Evolutionary conservation across 2,329 filamentous ascomycete genomes (phyloP).

Genomic region (Ceratocystis colombiana): DNA sequence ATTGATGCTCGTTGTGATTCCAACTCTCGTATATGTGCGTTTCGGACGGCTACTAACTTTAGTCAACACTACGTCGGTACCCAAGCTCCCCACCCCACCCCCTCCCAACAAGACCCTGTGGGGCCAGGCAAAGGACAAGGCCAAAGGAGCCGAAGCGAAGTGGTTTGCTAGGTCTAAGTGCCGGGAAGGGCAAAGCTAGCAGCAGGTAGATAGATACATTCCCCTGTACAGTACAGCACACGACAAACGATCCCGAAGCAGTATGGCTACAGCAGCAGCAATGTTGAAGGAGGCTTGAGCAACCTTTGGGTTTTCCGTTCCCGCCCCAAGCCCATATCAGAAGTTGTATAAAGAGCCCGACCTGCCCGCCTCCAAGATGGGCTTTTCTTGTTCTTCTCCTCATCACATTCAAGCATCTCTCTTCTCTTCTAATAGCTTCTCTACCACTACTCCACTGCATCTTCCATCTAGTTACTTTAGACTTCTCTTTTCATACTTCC

Average conservation of each 20-base stretch:
- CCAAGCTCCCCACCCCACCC: neutral
- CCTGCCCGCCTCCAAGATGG: neutral
- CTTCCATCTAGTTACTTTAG: conserved; percentile 9
- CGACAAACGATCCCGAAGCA: neutral
- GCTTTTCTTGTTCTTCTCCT: neutral
- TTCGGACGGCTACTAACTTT: conserved; percentile 10
- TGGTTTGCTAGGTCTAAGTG: neutral
- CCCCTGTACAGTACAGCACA: neutral
- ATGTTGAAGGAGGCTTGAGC: neutral
- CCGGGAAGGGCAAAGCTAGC: neutral
- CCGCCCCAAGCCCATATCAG: neutral
- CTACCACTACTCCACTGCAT: conserved; percentile 5
- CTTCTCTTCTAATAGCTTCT: neutral
- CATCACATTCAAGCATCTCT: conserved; percentile 8
- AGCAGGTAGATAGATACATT: neutral
- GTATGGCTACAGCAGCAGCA: neutral
- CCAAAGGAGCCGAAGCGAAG: too few relatives aligned
- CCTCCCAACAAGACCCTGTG: neutral
- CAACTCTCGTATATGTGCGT: conserved; percentile 3
- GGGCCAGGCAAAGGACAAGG: too few relatives aligned
- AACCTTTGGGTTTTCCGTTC: neutral
- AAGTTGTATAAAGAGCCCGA: neutral
- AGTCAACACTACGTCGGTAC: neutral
- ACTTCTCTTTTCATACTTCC: neutral
- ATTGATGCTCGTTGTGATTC: neutral